Evolutionary conservation across 305 asterid genomes (phyloP).

Genomic region (Rubia tinctorum): DNA sequence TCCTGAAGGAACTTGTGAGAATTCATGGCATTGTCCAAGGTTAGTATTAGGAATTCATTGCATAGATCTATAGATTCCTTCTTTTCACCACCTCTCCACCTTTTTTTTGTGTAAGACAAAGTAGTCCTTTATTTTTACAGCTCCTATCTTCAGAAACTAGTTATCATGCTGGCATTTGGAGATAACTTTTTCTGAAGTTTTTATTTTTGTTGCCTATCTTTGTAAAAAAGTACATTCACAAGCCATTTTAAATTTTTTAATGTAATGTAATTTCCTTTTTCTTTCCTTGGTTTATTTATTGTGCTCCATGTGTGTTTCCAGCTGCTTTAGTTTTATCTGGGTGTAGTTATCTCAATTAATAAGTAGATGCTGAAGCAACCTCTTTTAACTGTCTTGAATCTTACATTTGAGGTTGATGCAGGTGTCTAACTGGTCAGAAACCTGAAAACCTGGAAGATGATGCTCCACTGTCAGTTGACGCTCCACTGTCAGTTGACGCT

Average conservation of each 20-base stretch:
- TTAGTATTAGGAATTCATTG: constrained; percentile 25
- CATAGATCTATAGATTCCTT: neutral
- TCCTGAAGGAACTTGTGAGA: constrained; percentile 79
- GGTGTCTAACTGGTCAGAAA: constrained; percentile 40
- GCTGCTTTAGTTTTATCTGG: neutral
- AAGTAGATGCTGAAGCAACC: neutral
- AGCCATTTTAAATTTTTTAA: neutral
- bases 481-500: too few species aligned
- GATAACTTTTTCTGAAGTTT: neutral
- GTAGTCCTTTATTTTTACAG: neutral
- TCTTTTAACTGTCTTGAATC: constrained; percentile 29
- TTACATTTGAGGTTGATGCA: constrained; percentile 43
- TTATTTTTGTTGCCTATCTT: neutral
- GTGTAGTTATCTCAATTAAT: neutral
- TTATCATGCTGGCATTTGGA: neutral
- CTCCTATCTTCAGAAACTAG: neutral
- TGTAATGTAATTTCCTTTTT: neutral
- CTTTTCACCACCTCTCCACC: neutral
- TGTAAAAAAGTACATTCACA: neutral
- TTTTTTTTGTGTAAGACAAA: neutral
- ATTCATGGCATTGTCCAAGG: constrained; percentile 99
- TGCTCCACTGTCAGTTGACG: too few species aligned
- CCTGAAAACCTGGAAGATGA: constrained; percentile 15
- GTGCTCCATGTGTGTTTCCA: neutral
- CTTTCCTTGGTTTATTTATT: neutral